Evolutionary conservation across 2,329 filamentous ascomycete genomes (phyloP), one percentile per base, ranked within the genome.

Genomic region (Penicillium sp.): DNA sequence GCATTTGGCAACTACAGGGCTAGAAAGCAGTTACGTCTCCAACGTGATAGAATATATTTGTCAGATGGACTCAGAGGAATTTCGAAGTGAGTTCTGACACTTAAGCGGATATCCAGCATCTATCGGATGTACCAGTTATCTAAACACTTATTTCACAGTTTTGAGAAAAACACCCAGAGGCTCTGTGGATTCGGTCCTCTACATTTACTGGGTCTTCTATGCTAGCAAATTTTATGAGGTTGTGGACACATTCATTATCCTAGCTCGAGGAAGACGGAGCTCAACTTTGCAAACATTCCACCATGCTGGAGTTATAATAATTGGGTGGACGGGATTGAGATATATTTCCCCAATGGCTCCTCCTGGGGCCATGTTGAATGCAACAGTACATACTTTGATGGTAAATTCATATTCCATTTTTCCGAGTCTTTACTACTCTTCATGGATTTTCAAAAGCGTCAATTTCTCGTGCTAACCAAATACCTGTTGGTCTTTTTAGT

Each of bases 251-350:
- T 12, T 58, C 26, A 54, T 58, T 3, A 56, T 58, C 20, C 45
- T 58, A 7, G 32, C 47, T 0, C 37, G 47, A 10, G 56, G 56
- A 8, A 58, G 54, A 18, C 51, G 46, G 26, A 56, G 56, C 33
- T 58, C 56, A 8, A 56, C 45, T 4, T 39, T 58, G 36, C 56
- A 58, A 36, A 56, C 53, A n/a, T 58, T 51, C 29, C 56, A 58
- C 20, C 56, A 58, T 26, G 53, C 53, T 3, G 56, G 56, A 9
- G 48, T 58, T 7, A 58, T 58, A 8, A 27, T 58, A 2, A 47
- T 45, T 27, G 47, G 46, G 9, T 58, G 53, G 53, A 40, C 43
- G 4, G 33, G 37, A 4, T 9, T 55, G 7, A 21, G 30, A 39
- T 58, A 52, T 43, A 39, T 52, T n/a, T 55, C 55, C 2, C 55